Evolutionary conservation across 192 early-diverging fungal species (phyloP).

Genomic region (Rhizophagus clarus): DNA sequence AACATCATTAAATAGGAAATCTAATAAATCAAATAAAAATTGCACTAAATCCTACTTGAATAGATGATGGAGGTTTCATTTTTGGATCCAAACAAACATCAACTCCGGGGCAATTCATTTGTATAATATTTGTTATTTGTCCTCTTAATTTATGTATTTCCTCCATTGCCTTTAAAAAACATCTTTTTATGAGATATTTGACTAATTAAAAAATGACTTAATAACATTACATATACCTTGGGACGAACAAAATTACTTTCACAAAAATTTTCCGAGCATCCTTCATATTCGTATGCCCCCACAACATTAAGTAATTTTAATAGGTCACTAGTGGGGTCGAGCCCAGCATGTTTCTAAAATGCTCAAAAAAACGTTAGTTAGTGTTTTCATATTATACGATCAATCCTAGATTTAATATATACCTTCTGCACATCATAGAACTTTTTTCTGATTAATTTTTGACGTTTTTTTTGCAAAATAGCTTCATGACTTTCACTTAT

Average conservation of each 20-base stretch:
- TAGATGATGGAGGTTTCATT: conserved; percentile 61
- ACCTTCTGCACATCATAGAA: conserved; percentile 75
- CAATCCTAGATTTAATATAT: neutral
- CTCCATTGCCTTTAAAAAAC: conserved; percentile 57
- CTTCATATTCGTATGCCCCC: conserved; percentile 83
- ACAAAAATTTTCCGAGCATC: conserved; percentile 71
- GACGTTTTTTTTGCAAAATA: conserved; percentile 61
- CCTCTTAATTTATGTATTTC: conserved; percentile 78
- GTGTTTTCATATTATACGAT: neutral
- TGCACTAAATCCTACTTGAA: neutral
- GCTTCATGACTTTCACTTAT: conserved; percentile 57
- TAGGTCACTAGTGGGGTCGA: conserved; percentile 83
- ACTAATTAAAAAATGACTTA: neutral
- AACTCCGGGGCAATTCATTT: conserved; percentile 60
- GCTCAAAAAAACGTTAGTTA: neutral
- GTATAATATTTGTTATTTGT: conserved; percentile 74
- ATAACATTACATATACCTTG: conserved; percentile 57
- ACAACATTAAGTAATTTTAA: conserved; percentile 84
- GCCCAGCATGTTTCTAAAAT: conserved; percentile 67
- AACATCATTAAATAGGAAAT: conserved; percentile 42
- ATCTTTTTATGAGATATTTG: neutral
- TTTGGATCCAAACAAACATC: conserved; percentile 62
- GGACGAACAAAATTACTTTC: conserved; percentile 79
- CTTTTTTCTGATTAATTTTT: conserved; percentile 57
- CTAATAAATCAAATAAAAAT: conserved; percentile 37